phyloP scores from a whole-genome alignment of 257 asterid genomes.

The Nicotiana undulata region DNA sequence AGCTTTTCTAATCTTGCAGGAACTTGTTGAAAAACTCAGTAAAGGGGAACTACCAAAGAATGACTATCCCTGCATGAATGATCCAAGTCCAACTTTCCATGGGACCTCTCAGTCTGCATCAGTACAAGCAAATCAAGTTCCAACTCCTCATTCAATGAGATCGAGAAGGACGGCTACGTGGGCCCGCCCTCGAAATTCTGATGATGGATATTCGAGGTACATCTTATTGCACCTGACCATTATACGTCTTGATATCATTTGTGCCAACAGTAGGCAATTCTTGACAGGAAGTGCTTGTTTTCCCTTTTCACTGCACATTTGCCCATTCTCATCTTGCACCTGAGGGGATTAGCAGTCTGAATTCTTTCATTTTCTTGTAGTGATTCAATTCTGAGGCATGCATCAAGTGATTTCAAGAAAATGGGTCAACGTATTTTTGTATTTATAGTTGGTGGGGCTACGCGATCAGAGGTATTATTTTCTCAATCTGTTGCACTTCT shows the following conservation, averaged over 20 bases:
- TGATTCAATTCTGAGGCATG: conserved; percentile 83
- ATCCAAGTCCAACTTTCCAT: conserved; percentile 79
- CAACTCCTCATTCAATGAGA: conserved; percentile 90
- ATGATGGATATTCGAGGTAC: conserved; percentile 98
- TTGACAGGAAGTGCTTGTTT: not conserved
- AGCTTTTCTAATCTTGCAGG: conserved; percentile 42
- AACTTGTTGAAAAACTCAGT: conserved; percentile 70
- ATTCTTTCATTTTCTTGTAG: conserved; percentile 33
- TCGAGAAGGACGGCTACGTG: conserved; percentile 91
- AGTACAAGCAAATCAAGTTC: conserved; percentile 40
- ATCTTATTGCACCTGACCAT: not conserved
- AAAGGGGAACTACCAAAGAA: conserved; percentile 82
- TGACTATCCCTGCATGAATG: conserved; percentile 96
- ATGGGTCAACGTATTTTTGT: conserved; percentile 94
- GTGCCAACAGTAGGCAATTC: not conserved
- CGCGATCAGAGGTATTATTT: conserved; percentile 82
- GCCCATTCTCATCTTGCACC: conserved; percentile 32
- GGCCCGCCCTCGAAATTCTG: conserved; percentile 97
- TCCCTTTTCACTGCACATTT: conserved; percentile 21
- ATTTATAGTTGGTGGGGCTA: conserved; percentile 95
- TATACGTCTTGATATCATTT: not conserved
- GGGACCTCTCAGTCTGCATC: conserved; percentile 56
- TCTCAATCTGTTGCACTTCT: not conserved
- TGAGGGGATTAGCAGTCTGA: not conserved
- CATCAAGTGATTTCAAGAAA: conserved; percentile 91